These are phyloP conservation scores for Pestalotiopsis sp. DNA, from an alignment of 2,329 filamentous ascomycete species.

Conservation along the genomic window DNA sequence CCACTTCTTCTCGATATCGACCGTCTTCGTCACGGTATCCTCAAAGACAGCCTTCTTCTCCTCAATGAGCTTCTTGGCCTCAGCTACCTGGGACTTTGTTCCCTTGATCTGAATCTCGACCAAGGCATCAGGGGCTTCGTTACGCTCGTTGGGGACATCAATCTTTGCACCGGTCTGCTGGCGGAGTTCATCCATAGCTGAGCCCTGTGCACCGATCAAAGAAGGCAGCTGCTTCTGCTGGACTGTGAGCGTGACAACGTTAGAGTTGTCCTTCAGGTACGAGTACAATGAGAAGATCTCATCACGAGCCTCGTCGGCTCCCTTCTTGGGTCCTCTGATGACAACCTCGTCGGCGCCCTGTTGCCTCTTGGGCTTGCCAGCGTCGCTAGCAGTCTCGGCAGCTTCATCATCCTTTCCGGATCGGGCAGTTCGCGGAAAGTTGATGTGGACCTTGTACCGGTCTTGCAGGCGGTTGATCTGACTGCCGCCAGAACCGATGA, in stretches of 20 bases:
- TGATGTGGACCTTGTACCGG: constrained; percentile 91
- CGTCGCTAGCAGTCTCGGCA: constrained; percentile 70
- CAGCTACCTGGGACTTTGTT: constrained; percentile 86
- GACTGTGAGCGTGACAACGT: constrained; percentile 78
- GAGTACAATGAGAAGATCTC: constrained; percentile 88
- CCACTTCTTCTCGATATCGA: constrained; percentile 93
- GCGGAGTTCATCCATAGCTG: constrained; percentile 88
- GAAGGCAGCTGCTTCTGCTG: constrained; percentile 93
- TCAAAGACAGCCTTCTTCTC: constrained; percentile 88
- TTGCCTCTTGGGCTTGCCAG: constrained; percentile 65
- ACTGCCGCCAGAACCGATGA: constrained; percentile 85
- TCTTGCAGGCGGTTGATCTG: constrained; percentile 92
- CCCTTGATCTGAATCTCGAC: constrained; percentile 93
- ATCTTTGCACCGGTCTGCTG: constrained; percentile 85
- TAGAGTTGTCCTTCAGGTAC: constrained; percentile 86
- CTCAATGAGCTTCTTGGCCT: constrained; percentile 87
- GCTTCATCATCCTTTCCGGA: constrained; percentile 70
- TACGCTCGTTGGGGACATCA: constrained; percentile 82
- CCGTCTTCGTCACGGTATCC: constrained; percentile 79
- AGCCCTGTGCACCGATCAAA: constrained; percentile 87
- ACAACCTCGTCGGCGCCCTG: constrained; percentile 88
- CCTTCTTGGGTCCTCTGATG: constrained; percentile 88
- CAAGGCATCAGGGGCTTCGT: constrained; percentile 66
- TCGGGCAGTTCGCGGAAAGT: constrained; percentile 79
- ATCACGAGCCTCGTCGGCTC: constrained; percentile 87